A percentile compares a stretch with the other conserved stretches of the same genome.
phyloP scores from a whole-genome alignment of 1,139 yeast genomes.

The Scheffersomyces illinoinensis region DNA sequence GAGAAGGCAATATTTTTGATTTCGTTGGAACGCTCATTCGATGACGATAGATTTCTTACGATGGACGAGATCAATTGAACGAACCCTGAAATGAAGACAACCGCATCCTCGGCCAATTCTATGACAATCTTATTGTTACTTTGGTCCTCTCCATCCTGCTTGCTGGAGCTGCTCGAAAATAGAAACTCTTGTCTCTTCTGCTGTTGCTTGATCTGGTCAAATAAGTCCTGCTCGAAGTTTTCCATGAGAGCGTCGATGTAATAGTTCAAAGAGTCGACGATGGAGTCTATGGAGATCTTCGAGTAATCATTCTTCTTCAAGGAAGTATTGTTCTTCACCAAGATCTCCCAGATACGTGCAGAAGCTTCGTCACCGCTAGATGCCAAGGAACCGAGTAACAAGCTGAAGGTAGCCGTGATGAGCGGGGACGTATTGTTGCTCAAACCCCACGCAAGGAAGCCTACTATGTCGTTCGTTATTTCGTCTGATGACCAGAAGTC shows the following conservation, averaged over 20 bases:
- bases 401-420: conserved; percentile 79
- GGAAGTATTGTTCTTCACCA: conserved; percentile 26
- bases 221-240: conserved; percentile 38
- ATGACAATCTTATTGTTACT: conserved; percentile 28
- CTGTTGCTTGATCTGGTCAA: conserved; percentile 28
- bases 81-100: conserved; percentile 75
- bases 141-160: conserved; percentile 16
- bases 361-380: conserved; percentile 57
- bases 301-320: conserved; percentile 42
- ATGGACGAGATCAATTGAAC: conserved; percentile 45
- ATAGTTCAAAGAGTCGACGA: conserved; percentile 56
- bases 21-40: conserved; percentile 26
- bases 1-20: conserved; percentile 32
- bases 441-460: conserved; percentile 87
- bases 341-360: conserved; percentile 42
- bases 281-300: conserved; percentile 59
- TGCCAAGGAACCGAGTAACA: conserved; percentile 74
- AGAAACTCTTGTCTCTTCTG: conserved; percentile 41
- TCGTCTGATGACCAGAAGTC: conserved; percentile 76
- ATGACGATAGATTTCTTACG: conserved; percentile 29
- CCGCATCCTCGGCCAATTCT: conserved; percentile 78
- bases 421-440: conserved; percentile 76
- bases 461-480: conserved; percentile 44
- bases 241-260: conserved; percentile 55
- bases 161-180: conserved; percentile 22